Conservation (phyloP, 225 moss, liverwort and hornwort species). For the Lunularia cruciata region DNA sequence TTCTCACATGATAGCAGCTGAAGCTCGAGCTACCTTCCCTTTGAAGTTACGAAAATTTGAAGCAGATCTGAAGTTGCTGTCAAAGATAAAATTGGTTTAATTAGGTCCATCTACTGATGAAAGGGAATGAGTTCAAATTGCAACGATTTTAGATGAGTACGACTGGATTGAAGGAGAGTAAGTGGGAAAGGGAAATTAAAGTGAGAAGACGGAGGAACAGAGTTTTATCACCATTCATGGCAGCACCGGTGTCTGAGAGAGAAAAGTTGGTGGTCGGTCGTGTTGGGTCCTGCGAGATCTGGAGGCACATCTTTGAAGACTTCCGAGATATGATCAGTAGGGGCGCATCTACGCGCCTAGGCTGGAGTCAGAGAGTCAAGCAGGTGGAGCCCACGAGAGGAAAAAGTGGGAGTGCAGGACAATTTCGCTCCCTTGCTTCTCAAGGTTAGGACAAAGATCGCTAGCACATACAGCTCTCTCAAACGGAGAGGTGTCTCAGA, state of each 20-base stretch:
- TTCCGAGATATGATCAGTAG: no score
- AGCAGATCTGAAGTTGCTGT: no score
- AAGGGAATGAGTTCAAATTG: not conserved
- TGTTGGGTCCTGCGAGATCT: no score
- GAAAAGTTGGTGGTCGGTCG: no score
- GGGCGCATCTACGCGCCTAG: no score
- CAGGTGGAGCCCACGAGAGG: constrained; percentile 12
- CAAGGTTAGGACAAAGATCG: constrained; percentile 8
- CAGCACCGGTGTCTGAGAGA: no score
- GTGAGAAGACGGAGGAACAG: no score
- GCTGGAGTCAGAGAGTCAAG: not conserved
- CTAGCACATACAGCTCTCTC: not conserved
- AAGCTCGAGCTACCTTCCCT: no score
- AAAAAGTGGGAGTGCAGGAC: not conserved
- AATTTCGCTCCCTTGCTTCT: not conserved
- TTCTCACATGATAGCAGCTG: not conserved
- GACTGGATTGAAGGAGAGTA: not conserved
- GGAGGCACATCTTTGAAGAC: no score
- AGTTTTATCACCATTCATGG: no score
- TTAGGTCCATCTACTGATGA: not conserved
- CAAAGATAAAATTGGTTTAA: no score
- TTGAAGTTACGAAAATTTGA: no score
- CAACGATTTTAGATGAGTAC: not conserved
- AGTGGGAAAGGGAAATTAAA: not conserved
- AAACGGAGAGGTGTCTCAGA: not conserved